Conservation (phyloP, 331 rosid species). For the Pyracantha coccinea region DNA sequence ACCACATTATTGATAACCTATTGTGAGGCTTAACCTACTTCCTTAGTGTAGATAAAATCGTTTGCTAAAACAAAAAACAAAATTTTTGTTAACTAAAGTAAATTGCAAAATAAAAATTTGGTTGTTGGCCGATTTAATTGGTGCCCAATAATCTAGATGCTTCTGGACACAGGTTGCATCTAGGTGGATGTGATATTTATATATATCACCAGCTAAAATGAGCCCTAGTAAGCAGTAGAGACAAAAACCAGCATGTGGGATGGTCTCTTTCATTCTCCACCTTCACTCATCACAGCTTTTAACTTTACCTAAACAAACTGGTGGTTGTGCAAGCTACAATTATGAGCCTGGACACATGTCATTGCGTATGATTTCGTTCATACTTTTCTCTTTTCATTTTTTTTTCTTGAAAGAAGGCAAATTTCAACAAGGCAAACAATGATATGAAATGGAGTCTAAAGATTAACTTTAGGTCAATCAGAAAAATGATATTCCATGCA, state of each 20-base stretch:
- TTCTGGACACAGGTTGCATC: conserved; percentile 2
- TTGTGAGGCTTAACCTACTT: accelerated
- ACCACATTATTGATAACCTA: too few species aligned
- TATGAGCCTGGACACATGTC: not conserved
- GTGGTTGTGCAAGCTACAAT: not conserved
- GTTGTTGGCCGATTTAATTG: too few species aligned
- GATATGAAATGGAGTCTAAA: not conserved
- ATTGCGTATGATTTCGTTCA: not conserved
- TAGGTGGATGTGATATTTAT: not conserved
- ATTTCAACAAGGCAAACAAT: not conserved
- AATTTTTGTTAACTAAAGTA: too few species aligned
- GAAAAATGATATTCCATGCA: not conserved
- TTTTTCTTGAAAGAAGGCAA: not conserved
- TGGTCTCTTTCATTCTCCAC: not conserved
- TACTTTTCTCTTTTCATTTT: not conserved
- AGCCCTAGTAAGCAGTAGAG: not conserved
- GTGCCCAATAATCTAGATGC: not conserved
- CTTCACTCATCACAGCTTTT: not conserved
- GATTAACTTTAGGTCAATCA: conserved; percentile 1
- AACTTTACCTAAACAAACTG: not conserved
- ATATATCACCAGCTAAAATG: not conserved
- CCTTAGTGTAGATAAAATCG: too few species aligned
- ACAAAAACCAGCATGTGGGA: conserved; percentile 1
- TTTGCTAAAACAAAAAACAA: too few species aligned
- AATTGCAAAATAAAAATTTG: too few species aligned